phyloP scores from a whole-genome alignment of 768 basidiomycete genomes.

The Lactifluus pinguis region DNA sequence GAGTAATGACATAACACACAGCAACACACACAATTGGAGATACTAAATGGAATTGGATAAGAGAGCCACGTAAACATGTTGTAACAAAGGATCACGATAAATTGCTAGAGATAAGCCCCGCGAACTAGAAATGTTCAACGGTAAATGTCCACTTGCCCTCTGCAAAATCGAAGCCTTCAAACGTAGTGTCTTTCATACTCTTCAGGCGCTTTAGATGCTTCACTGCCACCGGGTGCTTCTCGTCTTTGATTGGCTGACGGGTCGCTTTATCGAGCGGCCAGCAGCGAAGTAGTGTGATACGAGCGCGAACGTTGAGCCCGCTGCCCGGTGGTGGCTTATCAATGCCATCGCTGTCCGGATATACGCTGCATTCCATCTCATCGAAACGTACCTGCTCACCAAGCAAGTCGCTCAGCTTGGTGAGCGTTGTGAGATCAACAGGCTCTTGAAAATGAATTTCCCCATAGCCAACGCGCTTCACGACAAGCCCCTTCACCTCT shows the following conservation, averaged over 20 bases:
- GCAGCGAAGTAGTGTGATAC: conserved; percentile 66
- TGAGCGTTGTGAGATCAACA: conserved; percentile 77
- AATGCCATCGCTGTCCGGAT: conserved; percentile 80
- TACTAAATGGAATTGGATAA: background rate
- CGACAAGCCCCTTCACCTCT: conserved; percentile 65
- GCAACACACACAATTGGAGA: background rate
- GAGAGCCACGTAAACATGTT: background rate
- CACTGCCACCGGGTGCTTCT: conserved; percentile 53
- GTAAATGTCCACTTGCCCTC: conserved; percentile 90
- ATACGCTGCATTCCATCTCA: conserved; percentile 88
- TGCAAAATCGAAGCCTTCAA: conserved; percentile 67
- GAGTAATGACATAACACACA: background rate
- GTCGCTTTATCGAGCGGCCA: conserved; percentile 91
- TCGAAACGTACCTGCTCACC: conserved; percentile 86
- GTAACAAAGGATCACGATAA: background rate
- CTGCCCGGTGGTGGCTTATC: conserved; percentile 77
- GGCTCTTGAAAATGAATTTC: conserved; percentile 74
- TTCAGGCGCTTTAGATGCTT: conserved; percentile 75
- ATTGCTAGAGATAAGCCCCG: background rate
- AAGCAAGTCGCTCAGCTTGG: conserved; percentile 69
- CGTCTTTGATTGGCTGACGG: conserved; percentile 80
- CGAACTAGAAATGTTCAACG: conserved; percentile 78
- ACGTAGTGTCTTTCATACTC: conserved; percentile 78
- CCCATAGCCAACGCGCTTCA: conserved; percentile 89
- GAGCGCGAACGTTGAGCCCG: conserved; percentile 84